These are phyloP conservation scores for Cordyceps pruinosa DNA, from an alignment of 2,329 filamentous ascomycete species.

Conservation along the genomic window DNA sequence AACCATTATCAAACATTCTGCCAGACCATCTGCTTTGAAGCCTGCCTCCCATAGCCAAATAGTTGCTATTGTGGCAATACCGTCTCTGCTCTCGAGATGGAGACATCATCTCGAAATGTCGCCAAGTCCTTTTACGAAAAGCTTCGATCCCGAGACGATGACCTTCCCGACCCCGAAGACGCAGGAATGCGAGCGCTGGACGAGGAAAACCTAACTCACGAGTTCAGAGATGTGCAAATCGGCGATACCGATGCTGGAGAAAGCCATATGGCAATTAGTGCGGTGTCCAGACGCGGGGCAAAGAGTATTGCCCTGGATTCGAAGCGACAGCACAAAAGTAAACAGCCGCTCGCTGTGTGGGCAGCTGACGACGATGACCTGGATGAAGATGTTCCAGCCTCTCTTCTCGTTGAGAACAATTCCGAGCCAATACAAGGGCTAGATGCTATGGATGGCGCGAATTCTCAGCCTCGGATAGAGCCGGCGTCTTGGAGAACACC, in stretches of 20 bases:
- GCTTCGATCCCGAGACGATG: conserved; percentile 34
- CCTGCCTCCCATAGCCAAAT: too few relatives aligned
- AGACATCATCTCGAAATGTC: conserved; percentile 18
- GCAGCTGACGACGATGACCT: conserved; percentile 39
- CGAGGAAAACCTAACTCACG: conserved; percentile 46
- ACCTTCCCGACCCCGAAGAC: conserved; percentile 33
- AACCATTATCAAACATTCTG: background rate
- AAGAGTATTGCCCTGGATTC: background rate
- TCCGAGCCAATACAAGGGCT: conserved; percentile 18
- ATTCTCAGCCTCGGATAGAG: background rate
- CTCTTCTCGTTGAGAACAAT: conserved; percentile 52
- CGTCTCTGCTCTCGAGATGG: background rate
- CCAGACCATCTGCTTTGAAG: background rate
- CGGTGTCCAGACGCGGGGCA: background rate
- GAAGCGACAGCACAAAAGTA: background rate
- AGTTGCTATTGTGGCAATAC: background rate
- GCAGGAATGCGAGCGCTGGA: conserved; percentile 39
- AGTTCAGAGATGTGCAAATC: conserved; percentile 44
- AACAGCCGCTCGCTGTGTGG: conserved; percentile 16
- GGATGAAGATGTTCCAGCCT: conserved; percentile 58
- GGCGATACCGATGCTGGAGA: conserved; percentile 39
- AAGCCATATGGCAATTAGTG: conserved; percentile 39
- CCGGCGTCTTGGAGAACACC: background rate
- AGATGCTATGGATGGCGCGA: background rate
- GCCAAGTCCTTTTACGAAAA: conserved; percentile 44